Conservation (phyloP, 2,329 filamentous ascomycete genomes). For the Epicoccum nigrum region DNA sequence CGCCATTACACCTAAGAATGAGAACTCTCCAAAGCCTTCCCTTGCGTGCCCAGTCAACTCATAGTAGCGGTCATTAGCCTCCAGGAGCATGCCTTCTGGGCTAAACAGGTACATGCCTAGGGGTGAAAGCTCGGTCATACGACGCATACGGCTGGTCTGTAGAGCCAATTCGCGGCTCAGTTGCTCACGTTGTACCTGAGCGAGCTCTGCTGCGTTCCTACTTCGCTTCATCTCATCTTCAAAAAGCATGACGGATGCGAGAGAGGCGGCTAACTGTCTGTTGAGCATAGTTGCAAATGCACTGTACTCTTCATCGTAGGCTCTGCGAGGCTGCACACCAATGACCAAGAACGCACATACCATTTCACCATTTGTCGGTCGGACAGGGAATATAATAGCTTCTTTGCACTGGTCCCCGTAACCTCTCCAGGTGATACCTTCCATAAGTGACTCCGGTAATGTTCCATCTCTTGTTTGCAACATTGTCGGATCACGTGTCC, state of each 20-base stretch:
- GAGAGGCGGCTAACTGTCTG: constrained; percentile 40
- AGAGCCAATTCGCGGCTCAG: constrained; percentile 36
- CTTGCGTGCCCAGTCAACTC: constrained; percentile 54
- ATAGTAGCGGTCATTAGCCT: constrained; percentile 56
- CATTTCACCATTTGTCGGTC: constrained; percentile 38
- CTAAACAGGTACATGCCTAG: constrained; percentile 44
- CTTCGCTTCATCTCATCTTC: constrained; percentile 41
- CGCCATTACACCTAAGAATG: constrained; percentile 51
- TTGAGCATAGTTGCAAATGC: constrained; percentile 41
- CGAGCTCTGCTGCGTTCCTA: constrained; percentile 34
- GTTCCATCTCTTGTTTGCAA: constrained; percentile 35
- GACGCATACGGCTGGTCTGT: constrained; percentile 42
- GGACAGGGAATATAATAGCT: constrained; percentile 42
- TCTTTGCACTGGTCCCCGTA: constrained; percentile 42
- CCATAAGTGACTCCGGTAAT: constrained; percentile 33
- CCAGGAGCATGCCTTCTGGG: constrained; percentile 49
- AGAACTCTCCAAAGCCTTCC: constrained; percentile 49
- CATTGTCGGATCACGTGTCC: constrained; percentile 37
- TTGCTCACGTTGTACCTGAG: constrained; percentile 36
- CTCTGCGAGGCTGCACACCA: constrained; percentile 42
- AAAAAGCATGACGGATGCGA: constrained; percentile 43
- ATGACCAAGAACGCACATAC: constrained; percentile 42
- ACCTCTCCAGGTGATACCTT: constrained; percentile 42
- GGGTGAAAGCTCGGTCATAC: constrained; percentile 44
- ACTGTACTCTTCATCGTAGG: constrained; percentile 43